Conservation (phyloP, 352 stramenopile genomes). For the Elongisporangium anandrum region DNA sequence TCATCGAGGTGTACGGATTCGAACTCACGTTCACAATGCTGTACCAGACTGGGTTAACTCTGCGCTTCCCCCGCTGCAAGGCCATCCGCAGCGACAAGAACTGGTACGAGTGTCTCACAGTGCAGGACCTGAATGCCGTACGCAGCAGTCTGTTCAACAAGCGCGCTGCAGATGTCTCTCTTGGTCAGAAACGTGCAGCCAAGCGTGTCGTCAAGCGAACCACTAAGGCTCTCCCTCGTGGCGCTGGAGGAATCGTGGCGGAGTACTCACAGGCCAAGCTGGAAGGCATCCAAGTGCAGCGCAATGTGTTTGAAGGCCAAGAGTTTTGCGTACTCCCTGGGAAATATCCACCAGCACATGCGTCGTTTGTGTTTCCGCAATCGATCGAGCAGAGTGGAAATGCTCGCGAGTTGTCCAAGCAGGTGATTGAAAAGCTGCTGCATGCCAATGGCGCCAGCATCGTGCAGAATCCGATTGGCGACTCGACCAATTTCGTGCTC, state of each 20-base stretch:
- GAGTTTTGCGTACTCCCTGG: constrained; percentile 81
- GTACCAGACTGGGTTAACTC: constrained; percentile 76
- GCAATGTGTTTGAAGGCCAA: constrained; percentile 58
- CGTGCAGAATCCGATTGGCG: constrained; percentile 72
- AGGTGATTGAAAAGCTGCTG: constrained; percentile 69
- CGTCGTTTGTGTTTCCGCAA: constrained; percentile 3
- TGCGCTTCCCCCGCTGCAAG: constrained; percentile 80
- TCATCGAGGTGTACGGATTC: constrained; percentile 84
- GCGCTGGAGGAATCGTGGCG: constrained; percentile 36
- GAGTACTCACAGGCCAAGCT: constrained; percentile 64
- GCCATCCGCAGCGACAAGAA: constrained; percentile 78
- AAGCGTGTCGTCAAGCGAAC: constrained; percentile 42
- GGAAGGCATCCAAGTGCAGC: constrained; percentile 43
- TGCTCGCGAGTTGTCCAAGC: constrained; percentile 40
- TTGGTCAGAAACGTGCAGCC: constrained; percentile 55
- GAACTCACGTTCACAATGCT: constrained; percentile 78
- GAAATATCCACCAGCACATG: constrained; percentile 42
- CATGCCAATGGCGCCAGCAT: constrained; percentile 61
- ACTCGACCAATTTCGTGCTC: constrained; percentile 62
- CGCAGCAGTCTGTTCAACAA: constrained; percentile 64
- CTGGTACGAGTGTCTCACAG: constrained; percentile 77
- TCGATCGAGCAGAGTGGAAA: constrained; percentile 15
- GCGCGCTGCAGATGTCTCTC: constrained; percentile 57
- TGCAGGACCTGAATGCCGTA: constrained; percentile 70
- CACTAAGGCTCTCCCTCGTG: constrained; percentile 8